Conservation (phyloP, 257 asterid species). For the Solanum habrochaites region DNA sequence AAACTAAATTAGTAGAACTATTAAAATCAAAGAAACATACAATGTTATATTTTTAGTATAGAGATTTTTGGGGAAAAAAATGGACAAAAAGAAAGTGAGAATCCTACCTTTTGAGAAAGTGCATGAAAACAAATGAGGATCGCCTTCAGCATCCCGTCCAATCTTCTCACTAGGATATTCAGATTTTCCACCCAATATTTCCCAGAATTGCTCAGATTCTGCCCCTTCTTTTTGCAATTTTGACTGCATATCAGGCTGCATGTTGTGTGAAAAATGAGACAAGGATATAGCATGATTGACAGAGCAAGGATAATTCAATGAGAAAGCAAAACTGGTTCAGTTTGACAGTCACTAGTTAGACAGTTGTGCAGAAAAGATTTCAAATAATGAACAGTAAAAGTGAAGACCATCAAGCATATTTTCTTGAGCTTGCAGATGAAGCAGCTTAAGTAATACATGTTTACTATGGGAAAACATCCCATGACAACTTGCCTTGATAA, state of each 20-base stretch:
- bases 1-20: slow-evolving; percentile 24
- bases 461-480: not conserved
- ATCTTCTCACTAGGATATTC: slow-evolving; percentile 95
- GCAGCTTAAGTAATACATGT: not conserved
- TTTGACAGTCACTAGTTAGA: not conserved
- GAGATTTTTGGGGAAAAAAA: not conserved
- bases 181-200: slow-evolving; percentile 82
- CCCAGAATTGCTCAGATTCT: slow-evolving; percentile 96
- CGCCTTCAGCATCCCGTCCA: slow-evolving; percentile 66
- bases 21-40: not conserved
- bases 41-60: not conserved
- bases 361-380: not conserved
- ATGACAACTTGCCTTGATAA: slow-evolving; percentile 51
- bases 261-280: not conserved
- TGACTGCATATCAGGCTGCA: slow-evolving; percentile 87
- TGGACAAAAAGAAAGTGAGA: not conserved
- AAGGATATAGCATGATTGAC: not conserved
- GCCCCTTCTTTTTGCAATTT: slow-evolving; percentile 91
- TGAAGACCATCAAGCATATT: not conserved
- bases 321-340: not conserved
- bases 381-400: not conserved
- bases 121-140: slow-evolving; percentile 91
- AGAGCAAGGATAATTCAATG: not conserved
- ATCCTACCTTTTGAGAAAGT: slow-evolving; percentile 54
- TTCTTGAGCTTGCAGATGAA: not conserved